These are phyloP conservation scores for Neurospora tetraspora DNA, from an alignment of 495 filamentous ascomycete genomes.

Conservation along the genomic window DNA sequence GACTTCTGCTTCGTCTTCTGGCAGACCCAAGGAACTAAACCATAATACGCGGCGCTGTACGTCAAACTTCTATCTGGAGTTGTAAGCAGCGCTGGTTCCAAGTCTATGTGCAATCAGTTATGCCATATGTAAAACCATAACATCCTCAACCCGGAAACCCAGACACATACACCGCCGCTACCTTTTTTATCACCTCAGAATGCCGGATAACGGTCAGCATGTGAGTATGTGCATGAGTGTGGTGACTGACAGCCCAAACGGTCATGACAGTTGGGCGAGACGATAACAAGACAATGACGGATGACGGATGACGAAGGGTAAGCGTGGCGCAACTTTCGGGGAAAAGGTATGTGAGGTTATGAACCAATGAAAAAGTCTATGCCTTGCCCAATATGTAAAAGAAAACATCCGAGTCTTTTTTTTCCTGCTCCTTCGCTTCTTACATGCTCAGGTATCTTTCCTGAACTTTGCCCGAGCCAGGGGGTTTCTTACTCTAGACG, in stretches of 20 bases:
- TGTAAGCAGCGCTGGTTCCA: not conserved
- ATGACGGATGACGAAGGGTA: not conserved
- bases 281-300: not conserved
- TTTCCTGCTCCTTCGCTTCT: not conserved
- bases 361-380: not conserved
- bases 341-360: not conserved
- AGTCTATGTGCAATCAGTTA: not conserved
- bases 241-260: not conserved
- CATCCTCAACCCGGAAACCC: not conserved
- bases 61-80: not conserved
- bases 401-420: not conserved
- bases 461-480: not conserved
- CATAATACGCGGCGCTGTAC: not conserved
- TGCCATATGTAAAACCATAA: too few relatives aligned
- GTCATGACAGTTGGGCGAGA: not conserved
- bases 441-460: not conserved
- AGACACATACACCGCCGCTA: not conserved
- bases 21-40: not conserved
- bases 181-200: not conserved
- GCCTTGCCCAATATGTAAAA: not conserved
- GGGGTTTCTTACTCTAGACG: not conserved
- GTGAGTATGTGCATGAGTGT: not conserved
- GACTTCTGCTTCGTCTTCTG: not conserved
- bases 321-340: not conserved
- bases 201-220: not conserved